Evolutionary conservation across 768 basidiomycete species (phyloP), one percentile per base, ranked within the genome.

Genomic region (Auricularia cornea): DNA sequence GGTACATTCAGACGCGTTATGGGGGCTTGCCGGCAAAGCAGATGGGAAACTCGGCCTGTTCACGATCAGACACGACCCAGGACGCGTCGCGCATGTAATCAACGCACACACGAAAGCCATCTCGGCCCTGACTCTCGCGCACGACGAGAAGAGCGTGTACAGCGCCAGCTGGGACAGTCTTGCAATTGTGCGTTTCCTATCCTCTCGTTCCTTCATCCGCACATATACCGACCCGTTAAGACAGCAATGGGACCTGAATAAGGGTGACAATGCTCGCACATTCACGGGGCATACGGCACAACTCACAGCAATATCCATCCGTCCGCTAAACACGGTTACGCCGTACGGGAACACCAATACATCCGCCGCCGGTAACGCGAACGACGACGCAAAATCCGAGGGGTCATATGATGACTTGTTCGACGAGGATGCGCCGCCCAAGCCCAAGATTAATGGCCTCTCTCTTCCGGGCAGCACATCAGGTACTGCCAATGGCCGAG

Each of bases 191-290:
- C 73, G 90, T 80, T 26, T 54, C 23, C 40, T 10, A 11, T 41
- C 40, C 11, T 41, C 40, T 41, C 20, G 11, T 10, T 11, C 40
- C 20, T 41, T 41, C 20, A 41, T 20, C 10, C 20, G n/a, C n/a
- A n/a, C 33, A 30, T 23, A 1, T 14, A 32, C 28, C 32, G 28
- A 18, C 26, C 28, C 29, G 10, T 4, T 18, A 18, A 44, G 18
- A n/a, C 68, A 98, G 96, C 92, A 98, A 85, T 98, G 97, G 96
- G 96, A 98, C 75, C 82, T 99, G 40, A 92, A 99, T 71, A 95
- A 89, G 0, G 96, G 97, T 6, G 82, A 90, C 65, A 78, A 77
- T 44, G 82, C 87, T 14, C 84, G 94, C 59, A 85, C 80, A 57
- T 98, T 91, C 72, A 85, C 82, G 1, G 83, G 88, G 0, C 93